These are phyloP conservation scores for Emericellopsis atlantica DNA, from an alignment of 2,329 filamentous ascomycete genomes.

Conservation along the genomic window DNA sequence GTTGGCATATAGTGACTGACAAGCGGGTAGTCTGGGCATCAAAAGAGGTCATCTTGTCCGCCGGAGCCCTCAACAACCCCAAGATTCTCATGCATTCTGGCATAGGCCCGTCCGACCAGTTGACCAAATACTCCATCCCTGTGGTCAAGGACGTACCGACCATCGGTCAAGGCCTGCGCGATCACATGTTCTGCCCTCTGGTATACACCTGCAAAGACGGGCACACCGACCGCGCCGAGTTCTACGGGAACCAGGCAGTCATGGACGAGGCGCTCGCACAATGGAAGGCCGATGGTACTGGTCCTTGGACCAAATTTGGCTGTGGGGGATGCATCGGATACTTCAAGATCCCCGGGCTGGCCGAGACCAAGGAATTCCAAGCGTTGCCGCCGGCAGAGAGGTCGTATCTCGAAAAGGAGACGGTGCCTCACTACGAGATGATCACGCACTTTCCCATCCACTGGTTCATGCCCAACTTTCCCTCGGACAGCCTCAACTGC, in stretches of 20 bases:
- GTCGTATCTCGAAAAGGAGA: slow-evolving; percentile 29
- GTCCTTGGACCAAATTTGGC: slow-evolving; percentile 23
- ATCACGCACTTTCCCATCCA: slow-evolving; percentile 31
- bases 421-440: slow-evolving; percentile 46
- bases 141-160: slow-evolving; percentile 43
- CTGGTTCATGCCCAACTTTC: slow-evolving; percentile 24
- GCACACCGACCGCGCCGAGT: slow-evolving; percentile 27
- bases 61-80: slow-evolving; percentile 72
- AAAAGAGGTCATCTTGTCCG: slow-evolving; percentile 67
- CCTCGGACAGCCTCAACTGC: slow-evolving; percentile 23
- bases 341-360: slow-evolving; percentile 27
- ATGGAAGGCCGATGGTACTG: slow-evolving; percentile 29
- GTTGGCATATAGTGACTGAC: slow-evolving; percentile 4
- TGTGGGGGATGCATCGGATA: slow-evolving; percentile 26
- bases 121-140: slow-evolving; percentile 37
- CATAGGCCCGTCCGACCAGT: slow-evolving; percentile 39
- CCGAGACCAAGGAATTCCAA: slow-evolving; percentile 31
- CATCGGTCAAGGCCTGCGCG: slow-evolving; percentile 47
- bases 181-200: slow-evolving; percentile 34
- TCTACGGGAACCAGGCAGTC: slow-evolving; percentile 26
- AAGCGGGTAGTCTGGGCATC: slow-evolving; percentile 31
- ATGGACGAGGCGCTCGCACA: slow-evolving; percentile 32
- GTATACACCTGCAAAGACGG: slow-evolving; percentile 24
- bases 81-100: slow-evolving; percentile 48
- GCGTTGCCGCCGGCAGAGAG: slow-evolving; percentile 29